Evolutionary conservation across 495 filamentous ascomycete species (phyloP).

Genomic region (Chaetomidium leptoderma): DNA sequence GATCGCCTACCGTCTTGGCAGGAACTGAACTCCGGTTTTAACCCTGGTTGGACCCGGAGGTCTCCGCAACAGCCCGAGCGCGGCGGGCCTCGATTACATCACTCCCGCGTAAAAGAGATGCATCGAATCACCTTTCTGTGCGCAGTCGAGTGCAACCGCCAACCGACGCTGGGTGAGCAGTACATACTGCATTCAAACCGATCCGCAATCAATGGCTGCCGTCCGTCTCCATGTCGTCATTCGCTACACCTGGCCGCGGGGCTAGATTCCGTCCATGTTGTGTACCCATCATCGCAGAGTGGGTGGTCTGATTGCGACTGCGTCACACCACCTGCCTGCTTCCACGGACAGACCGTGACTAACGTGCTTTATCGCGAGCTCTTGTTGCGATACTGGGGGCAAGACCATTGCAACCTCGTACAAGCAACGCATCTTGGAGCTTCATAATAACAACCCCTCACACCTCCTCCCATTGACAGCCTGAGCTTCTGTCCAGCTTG

Average conservation of each 20-base stretch:
- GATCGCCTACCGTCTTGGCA: background rate
- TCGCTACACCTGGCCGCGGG: background rate
- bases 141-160: background rate
- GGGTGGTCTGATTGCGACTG: background rate
- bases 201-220: background rate
- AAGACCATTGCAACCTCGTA: background rate
- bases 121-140: background rate
- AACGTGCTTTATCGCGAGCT: conserved; percentile 4
- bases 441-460: background rate
- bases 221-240: background rate
- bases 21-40: background rate
- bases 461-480: background rate
- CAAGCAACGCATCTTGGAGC: background rate
- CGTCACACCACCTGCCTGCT: conserved; percentile 2
- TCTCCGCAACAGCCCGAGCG: too few relatives aligned
- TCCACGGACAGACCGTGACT: background rate
- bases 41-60: background rate
- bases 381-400: background rate
- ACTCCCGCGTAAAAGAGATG: conserved; percentile 15
- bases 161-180: background rate
- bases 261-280: too few relatives aligned
- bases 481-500: background rate
- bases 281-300: too few relatives aligned
- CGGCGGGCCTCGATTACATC: conserved; percentile 20
- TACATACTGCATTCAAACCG: too few relatives aligned